A percentile compares a stretch with the other conserved stretches of the same genome.
Evolutionary conservation across 305 asterid genomes (phyloP).

Genomic region (Fraxinus albicans): DNA sequence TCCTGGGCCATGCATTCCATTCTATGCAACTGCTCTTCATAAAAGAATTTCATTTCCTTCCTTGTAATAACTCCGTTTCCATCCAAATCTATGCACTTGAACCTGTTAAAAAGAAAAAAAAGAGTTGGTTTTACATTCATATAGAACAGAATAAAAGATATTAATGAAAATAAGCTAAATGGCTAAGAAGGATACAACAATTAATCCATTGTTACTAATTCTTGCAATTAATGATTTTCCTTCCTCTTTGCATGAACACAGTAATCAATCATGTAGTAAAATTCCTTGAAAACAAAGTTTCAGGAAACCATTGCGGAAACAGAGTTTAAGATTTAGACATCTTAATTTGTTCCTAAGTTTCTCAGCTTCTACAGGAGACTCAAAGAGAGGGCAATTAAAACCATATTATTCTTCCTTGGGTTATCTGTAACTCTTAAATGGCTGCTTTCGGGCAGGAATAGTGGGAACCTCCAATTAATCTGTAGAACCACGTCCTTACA

Average conservation of each 20-base stretch:
- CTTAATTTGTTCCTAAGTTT: not conserved
- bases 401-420: not conserved
- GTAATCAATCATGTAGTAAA: constrained; percentile 3
- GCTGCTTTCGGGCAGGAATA: not conserved
- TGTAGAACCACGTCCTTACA: not conserved
- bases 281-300: not conserved
- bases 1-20: constrained; percentile 99
- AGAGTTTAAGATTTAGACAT: not conserved
- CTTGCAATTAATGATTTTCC: not conserved
- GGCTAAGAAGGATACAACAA: not conserved
- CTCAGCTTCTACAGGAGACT: not conserved
- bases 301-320: not conserved
- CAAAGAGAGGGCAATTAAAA: not conserved
- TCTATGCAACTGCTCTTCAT: constrained; percentile 98
- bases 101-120: constrained; percentile 51
- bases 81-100: constrained; percentile 97
- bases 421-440: not conserved
- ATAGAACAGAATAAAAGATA: constrained; percentile 2
- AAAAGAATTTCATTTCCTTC: constrained; percentile 96
- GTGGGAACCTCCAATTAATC: not conserved
- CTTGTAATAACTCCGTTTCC: constrained; percentile 90
- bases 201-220: not conserved
- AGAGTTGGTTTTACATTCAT: constrained; percentile 1
- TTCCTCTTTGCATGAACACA: not conserved
- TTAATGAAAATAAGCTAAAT: not conserved